Base-by-base conservation (phyloP, 2,329 filamentous ascomycete genomes). In the Calonectria multiphialidica region DNA sequence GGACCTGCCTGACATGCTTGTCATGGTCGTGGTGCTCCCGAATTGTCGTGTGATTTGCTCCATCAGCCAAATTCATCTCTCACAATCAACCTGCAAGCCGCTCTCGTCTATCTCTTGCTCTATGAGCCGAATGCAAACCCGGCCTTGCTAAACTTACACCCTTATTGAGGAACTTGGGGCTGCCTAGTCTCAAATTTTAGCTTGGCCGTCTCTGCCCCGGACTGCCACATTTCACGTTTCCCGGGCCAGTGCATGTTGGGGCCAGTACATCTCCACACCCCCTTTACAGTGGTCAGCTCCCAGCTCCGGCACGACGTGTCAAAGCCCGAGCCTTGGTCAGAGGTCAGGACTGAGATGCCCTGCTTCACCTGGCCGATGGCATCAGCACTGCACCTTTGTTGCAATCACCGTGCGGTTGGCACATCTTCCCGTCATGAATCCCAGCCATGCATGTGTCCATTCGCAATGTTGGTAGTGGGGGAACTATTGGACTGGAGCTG, bases 241-340 rank as follows among this genome's bases (percentile, higher is more conserved):
- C 50, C 37, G 66, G 57, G 47, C 67, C 59, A 68, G 68, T 44
- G 63, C 65, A 62, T 42, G 61, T 45, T 47, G 62, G 49, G 50
- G 33, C 30, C 40, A 63, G 47, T 21, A 9, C 44, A 68, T 57
- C 69, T 64, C 69, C 64, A 71, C 69, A 47, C 69, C 69, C 47
- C 64, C 50, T 66, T 70, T 70, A 50, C 59, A 9, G 23, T 69
- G 33, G 13, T 55, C 50, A 45, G 62, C 50, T 65, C 64, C 13
- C 73, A 66, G 66, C 70, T 61, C 40, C 55, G 47, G 33, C 50
- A 68, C 73, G 73, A 74, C 73, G 66, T 78, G 74, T 76, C 77
- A 77, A 68, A 72, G 70, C 61, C 49, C 49, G 45, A 65, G 49
- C 30, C 37, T 64, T 70, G 64, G 69, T 73, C 71, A 47, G 40